A percentile compares a stretch with the other conserved stretches of the same genome.
These are phyloP conservation scores for Plasmopara viticola DNA, from an alignment of 352 stramenopile genomes.

Conservation along the genomic window DNA sequence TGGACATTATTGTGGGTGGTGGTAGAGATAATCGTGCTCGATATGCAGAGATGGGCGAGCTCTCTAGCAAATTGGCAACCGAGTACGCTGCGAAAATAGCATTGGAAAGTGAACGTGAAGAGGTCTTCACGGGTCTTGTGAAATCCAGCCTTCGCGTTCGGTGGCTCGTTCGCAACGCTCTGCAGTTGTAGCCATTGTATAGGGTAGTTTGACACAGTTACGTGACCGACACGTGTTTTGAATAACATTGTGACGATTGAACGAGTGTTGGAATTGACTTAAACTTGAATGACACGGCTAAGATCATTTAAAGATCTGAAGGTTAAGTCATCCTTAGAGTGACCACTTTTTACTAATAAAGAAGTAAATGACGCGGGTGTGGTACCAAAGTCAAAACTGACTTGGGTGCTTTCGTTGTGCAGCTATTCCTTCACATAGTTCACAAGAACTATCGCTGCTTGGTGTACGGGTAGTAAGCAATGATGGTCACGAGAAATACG, in stretches of 20 bases:
- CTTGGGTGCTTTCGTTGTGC: not conserved
- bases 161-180: slow-evolving; percentile 18
- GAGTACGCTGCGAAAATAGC: slow-evolving; percentile 22
- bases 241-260: no score
- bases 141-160: slow-evolving; percentile 22
- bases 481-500: slow-evolving; percentile 37
- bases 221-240: no score
- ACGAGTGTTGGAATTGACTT: no score
- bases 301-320: no score
- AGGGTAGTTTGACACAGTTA: not conserved
- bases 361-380: slow-evolving; percentile 26
- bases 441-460: slow-evolving; percentile 33
- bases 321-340: no score
- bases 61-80: slow-evolving; percentile 31
- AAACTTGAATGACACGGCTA: no score
- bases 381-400: not conserved
- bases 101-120: slow-evolving; percentile 14
- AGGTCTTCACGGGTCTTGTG: slow-evolving; percentile 16
- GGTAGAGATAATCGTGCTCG: slow-evolving; percentile 11
- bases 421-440: no score
- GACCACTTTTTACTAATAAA: slow-evolving; percentile 20
- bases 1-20: slow-evolving; percentile 10
- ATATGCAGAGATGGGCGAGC: slow-evolving; percentile 26
- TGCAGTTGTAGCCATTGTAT: slow-evolving; percentile 4
- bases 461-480: slow-evolving; percentile 48